These are phyloP conservation scores for Arachnomyces sp. DNA, from an alignment of 2,329 filamentous ascomycete genomes.

Conservation along the genomic window DNA sequence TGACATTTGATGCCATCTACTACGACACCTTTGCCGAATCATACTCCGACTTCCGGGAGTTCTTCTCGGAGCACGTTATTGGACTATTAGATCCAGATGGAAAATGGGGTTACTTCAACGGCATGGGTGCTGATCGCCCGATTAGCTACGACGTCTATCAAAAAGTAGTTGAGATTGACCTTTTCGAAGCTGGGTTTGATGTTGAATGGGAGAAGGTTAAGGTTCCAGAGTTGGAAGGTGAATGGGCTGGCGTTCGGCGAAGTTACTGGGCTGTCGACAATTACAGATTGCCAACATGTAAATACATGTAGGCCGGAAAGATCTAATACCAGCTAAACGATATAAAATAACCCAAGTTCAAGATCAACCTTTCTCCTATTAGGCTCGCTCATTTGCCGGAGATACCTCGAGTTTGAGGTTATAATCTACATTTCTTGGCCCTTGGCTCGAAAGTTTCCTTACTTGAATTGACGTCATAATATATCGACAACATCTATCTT, in stretches of 20 bases:
- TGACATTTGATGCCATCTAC: constrained; percentile 81
- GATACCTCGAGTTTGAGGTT: too few species aligned
- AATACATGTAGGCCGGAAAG: constrained; percentile 23
- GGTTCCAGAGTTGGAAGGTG: constrained; percentile 65
- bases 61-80: constrained; percentile 83
- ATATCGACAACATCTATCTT: too few species aligned
- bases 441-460: too few species aligned
- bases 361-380: too few species aligned
- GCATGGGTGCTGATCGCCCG: constrained; percentile 81
- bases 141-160: constrained; percentile 96
- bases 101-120: constrained; percentile 58
- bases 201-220: constrained; percentile 74
- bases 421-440: too few species aligned
- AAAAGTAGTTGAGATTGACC: constrained; percentile 83
- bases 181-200: constrained; percentile 82
- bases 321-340: too few species aligned
- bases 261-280: constrained; percentile 79
- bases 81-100: constrained; percentile 56
- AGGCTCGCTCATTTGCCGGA: too few species aligned
- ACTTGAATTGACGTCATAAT: too few species aligned
- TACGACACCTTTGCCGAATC: constrained; percentile 98
- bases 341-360: too few species aligned
- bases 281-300: constrained; percentile 39
- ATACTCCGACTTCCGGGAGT: constrained; percentile 73
- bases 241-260: constrained; percentile 83